Evolutionary conservation across 2,329 filamentous ascomycete species (phyloP).

Genomic region (Zymoseptoria passerinii): DNA sequence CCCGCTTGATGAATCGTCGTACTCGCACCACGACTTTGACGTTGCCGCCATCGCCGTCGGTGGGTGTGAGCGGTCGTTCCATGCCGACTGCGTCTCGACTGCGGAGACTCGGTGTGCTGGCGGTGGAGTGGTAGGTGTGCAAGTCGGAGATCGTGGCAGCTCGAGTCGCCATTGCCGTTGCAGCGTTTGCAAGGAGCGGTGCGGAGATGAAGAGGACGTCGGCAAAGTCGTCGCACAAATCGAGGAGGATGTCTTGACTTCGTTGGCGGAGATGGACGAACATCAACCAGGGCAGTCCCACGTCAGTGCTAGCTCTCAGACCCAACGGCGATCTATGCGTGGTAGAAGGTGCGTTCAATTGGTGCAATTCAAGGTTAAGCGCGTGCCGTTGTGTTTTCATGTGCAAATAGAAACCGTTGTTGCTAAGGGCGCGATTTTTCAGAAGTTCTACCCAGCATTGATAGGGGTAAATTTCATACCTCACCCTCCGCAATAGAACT

Average conservation of each 20-base stretch:
- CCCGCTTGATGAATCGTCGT: slow-evolving; percentile 45
- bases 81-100: slow-evolving; percentile 28
- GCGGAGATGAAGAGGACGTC: slow-evolving; percentile 3
- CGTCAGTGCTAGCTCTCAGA: neutral
- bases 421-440: neutral
- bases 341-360: neutral
- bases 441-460: too few species aligned
- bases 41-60: slow-evolving; percentile 38
- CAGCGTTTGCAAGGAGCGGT: neutral
- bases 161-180: neutral
- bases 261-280: slow-evolving; percentile 12
- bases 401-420: neutral
- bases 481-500: neutral
- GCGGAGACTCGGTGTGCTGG: slow-evolving; percentile 39
- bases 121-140: slow-evolving; percentile 24
- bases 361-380: neutral
- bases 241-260: slow-evolving; percentile 4
- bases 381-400: neutral
- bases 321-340: neutral
- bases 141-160: slow-evolving; percentile 15
- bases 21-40: slow-evolving; percentile 46
- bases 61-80: slow-evolving; percentile 25
- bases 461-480: neutral
- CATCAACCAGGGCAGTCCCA: slow-evolving; percentile 3
- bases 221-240: slow-evolving; percentile 11